Evolutionary conservation across 352 stramenopile genomes (phyloP), one percentile per base, ranked within the genome.

Genomic region (Plasmopara viticola): DNA sequence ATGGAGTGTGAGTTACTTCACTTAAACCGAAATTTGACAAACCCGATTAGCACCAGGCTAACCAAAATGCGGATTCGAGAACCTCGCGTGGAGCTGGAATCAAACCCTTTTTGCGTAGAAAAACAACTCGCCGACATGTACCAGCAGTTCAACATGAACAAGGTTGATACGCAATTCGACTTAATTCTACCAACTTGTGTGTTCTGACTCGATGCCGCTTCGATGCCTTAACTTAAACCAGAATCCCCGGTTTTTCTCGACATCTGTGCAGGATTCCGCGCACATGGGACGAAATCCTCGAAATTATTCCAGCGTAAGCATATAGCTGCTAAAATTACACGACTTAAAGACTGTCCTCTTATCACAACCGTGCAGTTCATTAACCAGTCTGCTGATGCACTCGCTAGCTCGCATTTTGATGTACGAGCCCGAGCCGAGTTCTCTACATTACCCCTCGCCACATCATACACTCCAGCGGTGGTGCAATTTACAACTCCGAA

Each of bases 71-170:
- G 79, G 39, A 44, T 86, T 6, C 76, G 72, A 10, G 57, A 88
- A 41, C 80, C 79, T 7, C 64, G 58, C 2, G 60, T 84, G 18
- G 74, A 88, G 42, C 25, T 64, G 48, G 73, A 90, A 20, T 60
- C 56, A 40, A 88, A 94, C 47, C 78, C 78, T 34, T 91, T 90
- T 53, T 90, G 78, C 48, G 53, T 66, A 44, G 76, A 90, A 20
- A 70, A 78, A 13, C 83, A 89, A 51, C 52, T 91, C 48, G 75
- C 79, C n/a, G 83, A 91, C 51, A 79, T 70, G 48, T 86, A 84
- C 48, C 62, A 77, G 52, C 78, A 78, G 46, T 53, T 75, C 51
- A 85, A 90, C 52, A 71, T 89, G 57, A 93, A 93, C 66, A 90
- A 89, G 70, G 81, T 88, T 15, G 30, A 37, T 13, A 43, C 29